These are phyloP conservation scores for Claviceps maximensis DNA, from an alignment of 2,329 filamentous ascomycete species.

Conservation along the genomic window DNA sequence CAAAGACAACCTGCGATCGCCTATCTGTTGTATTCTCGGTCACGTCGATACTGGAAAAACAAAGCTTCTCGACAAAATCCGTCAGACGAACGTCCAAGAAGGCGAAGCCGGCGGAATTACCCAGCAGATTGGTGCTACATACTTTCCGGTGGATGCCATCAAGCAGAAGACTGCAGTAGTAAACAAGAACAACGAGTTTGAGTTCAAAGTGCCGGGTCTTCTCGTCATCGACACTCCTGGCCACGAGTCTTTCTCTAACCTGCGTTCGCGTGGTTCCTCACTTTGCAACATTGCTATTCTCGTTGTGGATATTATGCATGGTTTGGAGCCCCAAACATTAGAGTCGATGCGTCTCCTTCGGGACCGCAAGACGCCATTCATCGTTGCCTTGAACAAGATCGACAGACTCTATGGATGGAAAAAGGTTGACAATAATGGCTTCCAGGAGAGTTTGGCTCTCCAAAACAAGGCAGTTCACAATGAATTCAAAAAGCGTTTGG, in stretches of 20 bases:
- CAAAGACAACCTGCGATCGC: constrained; percentile 87
- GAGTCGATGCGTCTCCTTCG: constrained; percentile 93
- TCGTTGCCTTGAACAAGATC: constrained; percentile 98
- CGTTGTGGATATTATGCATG: constrained; percentile 99
- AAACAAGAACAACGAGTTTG: constrained; percentile 78
- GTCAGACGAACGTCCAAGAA: constrained; percentile 96
- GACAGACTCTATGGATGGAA: constrained; percentile 99
- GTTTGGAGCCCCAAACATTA: constrained; percentile 88
- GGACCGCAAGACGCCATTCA: constrained; percentile 92
- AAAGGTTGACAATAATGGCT: constrained; percentile 96
- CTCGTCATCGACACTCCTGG: constrained; percentile 96
- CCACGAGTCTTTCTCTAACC: constrained; percentile 99
- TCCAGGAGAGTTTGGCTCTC: constrained; percentile 78
- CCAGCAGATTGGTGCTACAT: constrained; percentile 97
- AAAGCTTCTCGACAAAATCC: constrained; percentile 96
- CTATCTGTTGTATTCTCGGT: constrained; percentile 98
- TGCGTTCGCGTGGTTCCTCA: constrained; percentile 91
- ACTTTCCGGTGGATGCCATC: constrained; percentile 92
- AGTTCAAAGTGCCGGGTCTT: constrained; percentile 95
- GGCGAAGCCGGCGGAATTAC: constrained; percentile 99
- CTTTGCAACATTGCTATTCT: constrained; percentile 99
- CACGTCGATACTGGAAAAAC: constrained; percentile 99
- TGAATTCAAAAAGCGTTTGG: constrained; percentile 83
- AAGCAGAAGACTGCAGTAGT: constrained; percentile 86
- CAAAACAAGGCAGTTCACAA: constrained; percentile 90